These are phyloP conservation scores for Colletotrichum truncatum DNA, from an alignment of 2,329 filamentous ascomycete species.

Conservation along the genomic window DNA sequence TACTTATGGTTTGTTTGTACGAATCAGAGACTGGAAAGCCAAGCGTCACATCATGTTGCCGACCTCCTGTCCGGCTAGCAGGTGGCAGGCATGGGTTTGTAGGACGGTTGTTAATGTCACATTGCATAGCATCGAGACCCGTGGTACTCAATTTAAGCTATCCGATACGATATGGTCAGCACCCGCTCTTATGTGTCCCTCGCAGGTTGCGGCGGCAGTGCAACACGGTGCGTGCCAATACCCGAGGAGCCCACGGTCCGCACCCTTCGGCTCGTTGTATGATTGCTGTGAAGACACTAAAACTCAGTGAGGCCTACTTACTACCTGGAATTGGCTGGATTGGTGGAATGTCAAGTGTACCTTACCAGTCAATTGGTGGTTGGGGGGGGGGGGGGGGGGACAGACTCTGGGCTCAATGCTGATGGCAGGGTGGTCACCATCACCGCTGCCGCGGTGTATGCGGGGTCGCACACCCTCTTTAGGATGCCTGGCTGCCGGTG, in stretches of 20 bases:
- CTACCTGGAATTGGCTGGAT: background rate
- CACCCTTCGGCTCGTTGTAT: background rate
- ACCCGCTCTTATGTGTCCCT: constrained; percentile 5
- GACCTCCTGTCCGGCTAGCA: too few relatives aligned
- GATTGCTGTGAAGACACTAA: background rate
- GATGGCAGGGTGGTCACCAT: background rate
- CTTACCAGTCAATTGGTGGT: background rate
- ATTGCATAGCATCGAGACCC: background rate
- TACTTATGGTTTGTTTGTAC: too few relatives aligned
- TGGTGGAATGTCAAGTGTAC: background rate
- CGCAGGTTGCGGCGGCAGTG: background rate
- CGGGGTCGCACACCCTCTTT: constrained; percentile 19
- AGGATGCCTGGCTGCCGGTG: background rate
- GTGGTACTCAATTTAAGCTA: constrained; percentile 5
- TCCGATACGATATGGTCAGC: constrained; percentile 21
- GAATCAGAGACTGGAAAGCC: too few relatives aligned
- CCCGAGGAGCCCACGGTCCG: background rate
- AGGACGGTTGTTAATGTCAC: too few relatives aligned
- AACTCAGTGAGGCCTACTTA: background rate
- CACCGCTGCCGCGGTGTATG: background rate
- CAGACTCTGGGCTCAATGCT: background rate
- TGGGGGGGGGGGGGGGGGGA: too few relatives aligned
- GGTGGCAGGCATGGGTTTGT: too few relatives aligned
- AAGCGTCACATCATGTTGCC: too few relatives aligned
- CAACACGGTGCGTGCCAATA: background rate